phyloP scores from a whole-genome alignment of 495 filamentous ascomycete species.

The Wilcoxina mikolae region DNA sequence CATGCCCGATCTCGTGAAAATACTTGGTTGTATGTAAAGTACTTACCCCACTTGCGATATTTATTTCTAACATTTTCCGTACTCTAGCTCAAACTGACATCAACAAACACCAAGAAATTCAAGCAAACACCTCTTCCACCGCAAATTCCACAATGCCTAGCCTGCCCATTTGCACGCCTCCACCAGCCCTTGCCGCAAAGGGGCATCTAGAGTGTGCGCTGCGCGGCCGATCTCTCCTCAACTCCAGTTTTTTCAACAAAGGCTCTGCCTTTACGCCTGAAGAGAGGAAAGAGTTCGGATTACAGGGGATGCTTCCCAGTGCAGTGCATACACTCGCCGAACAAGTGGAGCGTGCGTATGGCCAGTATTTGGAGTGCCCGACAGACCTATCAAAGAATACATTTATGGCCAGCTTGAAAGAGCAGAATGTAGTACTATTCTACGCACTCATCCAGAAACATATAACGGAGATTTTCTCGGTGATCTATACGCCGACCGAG shows the following conservation, averaged over 20 bases:
- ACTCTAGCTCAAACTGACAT: too few species aligned
- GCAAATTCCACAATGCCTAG: too few species aligned
- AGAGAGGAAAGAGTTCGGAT: constrained; percentile 53
- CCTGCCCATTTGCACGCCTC: too few species aligned
- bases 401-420: constrained; percentile 64
- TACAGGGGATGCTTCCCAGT: constrained; percentile 56
- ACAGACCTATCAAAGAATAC: constrained; percentile 64
- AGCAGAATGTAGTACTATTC: constrained; percentile 45
- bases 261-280: constrained; percentile 58
- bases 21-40: too few species aligned
- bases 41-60: too few species aligned
- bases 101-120: too few species aligned
- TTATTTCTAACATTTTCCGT: too few species aligned
- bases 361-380: constrained; percentile 50
- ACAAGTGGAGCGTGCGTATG: constrained; percentile 62
- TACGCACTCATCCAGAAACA: constrained; percentile 43
- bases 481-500: constrained; percentile 85
- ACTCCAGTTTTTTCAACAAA: constrained; percentile 65
- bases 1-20: too few species aligned
- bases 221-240: constrained; percentile 47
- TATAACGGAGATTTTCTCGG: constrained; percentile 70
- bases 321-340: constrained; percentile 66
- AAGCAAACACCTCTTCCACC: too few species aligned
- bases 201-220: constrained; percentile 29
- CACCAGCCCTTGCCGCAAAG: constrained; percentile 17